Evolutionary conservation across 176 grass and related monocot species (phyloP), one percentile per base, ranked within the genome.

Genomic region (Avena eriantha): DNA sequence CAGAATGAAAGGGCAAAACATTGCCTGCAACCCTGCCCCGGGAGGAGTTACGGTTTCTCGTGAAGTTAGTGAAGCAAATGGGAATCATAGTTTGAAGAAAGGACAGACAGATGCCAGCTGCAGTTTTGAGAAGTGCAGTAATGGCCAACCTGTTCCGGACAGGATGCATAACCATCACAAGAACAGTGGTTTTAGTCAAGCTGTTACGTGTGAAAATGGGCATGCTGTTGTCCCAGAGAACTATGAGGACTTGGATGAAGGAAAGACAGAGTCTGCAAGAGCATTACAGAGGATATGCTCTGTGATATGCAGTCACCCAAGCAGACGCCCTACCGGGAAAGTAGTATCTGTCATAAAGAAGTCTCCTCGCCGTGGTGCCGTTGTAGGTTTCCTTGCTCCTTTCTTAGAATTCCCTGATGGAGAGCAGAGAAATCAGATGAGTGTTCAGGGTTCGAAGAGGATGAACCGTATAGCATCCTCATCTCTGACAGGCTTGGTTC

Each of bases 331-430:
- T 87, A 99, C 94, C 65, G 97, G 97, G 45, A 88, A 87, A 88
- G 97, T 99, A 22, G 51, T 99, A 75, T 88, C 97, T 66, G 69
- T 96, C 35, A 86, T 96, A n/a, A 91, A 83, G 85, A 94, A 86
- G 35, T 96, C 97, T 41, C 82, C 77, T 57, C 94, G 89, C 19
- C 94, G 94, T 82, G 85, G 91, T 58, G 71, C 92, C 4, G 63
- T 99, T 76, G 88, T 96, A 85, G 97, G 97, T 89, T 99, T 96
- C 86, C 84, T 99, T 88, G 76, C 90, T 80, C 78, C 77, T 83
- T 91, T 89, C 71, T 69, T 77, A 76, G 83, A 81, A 76, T 63
- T 88, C 66, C 85, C 82, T 55, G 92, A 88, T 68, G 65, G 53
- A 73, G 91, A 91, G 79, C 88, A 89, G 58, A 84, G 57, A 88